phyloP scores from a whole-genome alignment of 2,329 filamentous ascomycete species.

The Tolypocladium pustulatum region DNA sequence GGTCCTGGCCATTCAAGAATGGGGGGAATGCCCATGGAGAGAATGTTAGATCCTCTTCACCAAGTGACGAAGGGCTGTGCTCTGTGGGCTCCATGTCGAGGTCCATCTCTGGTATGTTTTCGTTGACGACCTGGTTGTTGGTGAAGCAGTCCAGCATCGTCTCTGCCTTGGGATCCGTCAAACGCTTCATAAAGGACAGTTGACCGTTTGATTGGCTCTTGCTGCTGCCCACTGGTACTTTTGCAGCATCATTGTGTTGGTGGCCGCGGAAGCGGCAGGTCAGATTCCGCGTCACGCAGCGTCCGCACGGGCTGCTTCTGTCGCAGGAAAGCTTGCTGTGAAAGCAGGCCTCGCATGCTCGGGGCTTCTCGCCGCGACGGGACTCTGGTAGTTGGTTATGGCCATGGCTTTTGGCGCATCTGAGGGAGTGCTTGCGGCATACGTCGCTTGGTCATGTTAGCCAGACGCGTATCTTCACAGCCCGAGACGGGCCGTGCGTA shows the following conservation, averaged over 20 bases:
- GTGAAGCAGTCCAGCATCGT: constrained; percentile 3
- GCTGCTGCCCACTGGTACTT: neutral
- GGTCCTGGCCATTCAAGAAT: constrained; percentile 4
- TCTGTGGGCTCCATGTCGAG: neutral
- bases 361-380: constrained; percentile 15
- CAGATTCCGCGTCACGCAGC: constrained; percentile 11
- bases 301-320: constrained; percentile 11
- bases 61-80: constrained; percentile 2
- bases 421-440: constrained; percentile 1
- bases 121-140: constrained; percentile 1
- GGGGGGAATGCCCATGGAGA: neutral
- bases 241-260: neutral
- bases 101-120: constrained; percentile 1
- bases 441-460: neutral
- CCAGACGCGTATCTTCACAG: no score
- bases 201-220: neutral
- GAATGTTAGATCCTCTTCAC: neutral
- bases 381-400: constrained; percentile 8
- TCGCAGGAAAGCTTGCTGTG: constrained; percentile 18
- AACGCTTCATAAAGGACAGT: neutral
- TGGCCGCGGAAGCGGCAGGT: constrained; percentile 1
- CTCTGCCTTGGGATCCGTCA: constrained; percentile 3
- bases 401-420: constrained; percentile 4
- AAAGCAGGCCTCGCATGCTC: constrained; percentile 18
- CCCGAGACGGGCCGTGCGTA: neutral